A percentile compares a stretch with the other conserved stretches of the same genome.
Evolutionary conservation across 139 green algal species (phyloP).

Genomic region (Tetratostichococcus sp.): DNA sequence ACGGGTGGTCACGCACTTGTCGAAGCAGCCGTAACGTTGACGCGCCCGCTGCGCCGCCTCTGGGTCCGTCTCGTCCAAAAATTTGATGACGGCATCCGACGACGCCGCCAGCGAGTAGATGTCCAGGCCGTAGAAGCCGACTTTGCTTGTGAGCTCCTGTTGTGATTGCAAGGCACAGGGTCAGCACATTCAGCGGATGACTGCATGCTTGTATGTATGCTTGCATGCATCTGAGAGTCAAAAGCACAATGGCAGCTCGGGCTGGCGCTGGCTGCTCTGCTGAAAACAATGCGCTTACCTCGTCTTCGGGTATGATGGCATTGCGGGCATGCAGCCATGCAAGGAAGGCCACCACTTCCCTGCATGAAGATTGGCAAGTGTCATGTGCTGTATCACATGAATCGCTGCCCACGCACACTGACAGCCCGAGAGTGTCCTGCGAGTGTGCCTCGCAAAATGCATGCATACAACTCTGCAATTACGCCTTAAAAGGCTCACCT

Average conservation of each 20-base stretch:
- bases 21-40: slow-evolving; percentile 43
- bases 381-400: too few species aligned
- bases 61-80: slow-evolving; percentile 30
- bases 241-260: too few species aligned
- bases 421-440: too few species aligned
- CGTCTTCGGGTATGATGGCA: neutral
- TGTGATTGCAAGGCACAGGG: neutral
- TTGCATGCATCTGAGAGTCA: too few species aligned
- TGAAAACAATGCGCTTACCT: neutral
- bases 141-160: neutral
- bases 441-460: too few species aligned
- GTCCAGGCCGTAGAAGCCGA: slow-evolving; percentile 53
- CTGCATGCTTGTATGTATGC: neutral
- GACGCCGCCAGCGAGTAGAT: slow-evolving; percentile 44
- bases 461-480: too few species aligned
- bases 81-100: slow-evolving; percentile 31
- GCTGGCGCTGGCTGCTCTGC: too few species aligned
- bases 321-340: slow-evolving; percentile 43
- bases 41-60: slow-evolving; percentile 18
- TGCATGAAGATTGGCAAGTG: too few species aligned
- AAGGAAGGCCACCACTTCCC: slow-evolving; percentile 31
- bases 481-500: neutral
- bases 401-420: too few species aligned
- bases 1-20: slow-evolving; percentile 25
- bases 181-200: neutral